Evolutionary conservation across 2,329 filamentous ascomycete genomes (phyloP), one percentile per base, ranked within the genome.

Genomic region (Colletotrichum salicis): DNA sequence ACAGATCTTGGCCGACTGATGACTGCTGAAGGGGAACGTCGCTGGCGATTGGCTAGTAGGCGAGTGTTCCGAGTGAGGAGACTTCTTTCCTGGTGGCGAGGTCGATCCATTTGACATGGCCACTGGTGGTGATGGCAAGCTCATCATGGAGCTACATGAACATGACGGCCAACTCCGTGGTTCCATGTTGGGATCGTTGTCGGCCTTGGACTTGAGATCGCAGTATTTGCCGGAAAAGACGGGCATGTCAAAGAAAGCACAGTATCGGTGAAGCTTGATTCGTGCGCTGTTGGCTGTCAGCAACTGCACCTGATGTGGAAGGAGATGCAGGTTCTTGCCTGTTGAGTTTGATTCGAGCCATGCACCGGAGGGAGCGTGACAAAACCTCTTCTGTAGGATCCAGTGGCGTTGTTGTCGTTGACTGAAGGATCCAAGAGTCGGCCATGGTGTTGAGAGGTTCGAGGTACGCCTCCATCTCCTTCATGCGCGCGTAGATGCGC

Each of bases 191-290:
- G 78, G 75, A 4, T 62, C 62, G 1, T 75, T 69, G 19, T 78
- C 79, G 2, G 75, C 65, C 35, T 77, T 79, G 41, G 79, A 78
- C 66, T 80, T 80, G 15, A 88, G 80, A 68, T 88, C 86, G 76
- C 86, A 88, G 73, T 87, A 84, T 66, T 84, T 86, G 33, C 81
- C 81, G 0, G 81, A 79, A 75, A 88, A 88, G 24, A 88, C 80
- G 2, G 86, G 85, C 6, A 84, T 78, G 72, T 88, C 86, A 56
- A 81, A 84, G 76, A 88, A 88, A 10, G 86, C 86, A 72, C 82
- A 84, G 75, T 86, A 87, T 1, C 86, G 83, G 73, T 88, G 86
- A 3, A 87, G 75, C 74, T 88, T 88, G 73, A 87, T 86, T 15
- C 85, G 79, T 12, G 86, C 85, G 76, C 86, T 87, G 58, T 37